Base-by-base conservation (phyloP, 2,329 filamentous ascomycete genomes). In the Spiromastix sp. region DNA sequence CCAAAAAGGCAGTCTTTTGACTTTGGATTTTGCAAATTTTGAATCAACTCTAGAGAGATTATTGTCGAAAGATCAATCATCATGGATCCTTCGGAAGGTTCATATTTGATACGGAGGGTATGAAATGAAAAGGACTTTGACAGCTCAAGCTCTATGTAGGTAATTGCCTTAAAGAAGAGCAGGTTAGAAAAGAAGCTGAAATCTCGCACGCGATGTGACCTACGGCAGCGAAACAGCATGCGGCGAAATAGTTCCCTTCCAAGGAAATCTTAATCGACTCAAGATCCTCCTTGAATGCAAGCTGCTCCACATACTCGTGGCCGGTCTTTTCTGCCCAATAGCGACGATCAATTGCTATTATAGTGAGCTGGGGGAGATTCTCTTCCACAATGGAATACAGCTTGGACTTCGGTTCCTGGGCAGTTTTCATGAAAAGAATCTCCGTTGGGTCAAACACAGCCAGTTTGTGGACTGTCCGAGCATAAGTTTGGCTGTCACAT, bases 61-160 rank as follows among this genome's bases (percentile, higher is more conserved):
- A 95, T 85, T 0, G 87, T 93, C 1, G 85, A 81, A 2, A 91
- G 70, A 49, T 95, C 89, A 47, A 96, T 93, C 74, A 93, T 85
- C 87, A 96, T 94, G 1, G 85, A 84, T 16, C 89, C 83, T 52
- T 93, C 84, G 0, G 85, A 86, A 1, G 86, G 81, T 49, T 89
- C 80, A 47, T 93, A 95, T 43, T 77, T 80, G 50, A 96, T 81
- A 3, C 85, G 77, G 20, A 96, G 71, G 13, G 87, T 87, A 52
- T 91, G 80, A n/a, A 71, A 67, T 3, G 77, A 70, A 52, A 94
- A 91, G 1, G 70, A 74, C 40, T 80, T 69, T 3, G 68, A 68
- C 41, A 85, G 69, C 5, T 77, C 74, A 1, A 80, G 59, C 38
- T 93, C 82, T 30, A 93, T 72, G 54, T 84, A 93, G 49, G 84